Evolutionary conservation across 805 yeast species (phyloP).

Genomic region (Ogataea sp.): DNA sequence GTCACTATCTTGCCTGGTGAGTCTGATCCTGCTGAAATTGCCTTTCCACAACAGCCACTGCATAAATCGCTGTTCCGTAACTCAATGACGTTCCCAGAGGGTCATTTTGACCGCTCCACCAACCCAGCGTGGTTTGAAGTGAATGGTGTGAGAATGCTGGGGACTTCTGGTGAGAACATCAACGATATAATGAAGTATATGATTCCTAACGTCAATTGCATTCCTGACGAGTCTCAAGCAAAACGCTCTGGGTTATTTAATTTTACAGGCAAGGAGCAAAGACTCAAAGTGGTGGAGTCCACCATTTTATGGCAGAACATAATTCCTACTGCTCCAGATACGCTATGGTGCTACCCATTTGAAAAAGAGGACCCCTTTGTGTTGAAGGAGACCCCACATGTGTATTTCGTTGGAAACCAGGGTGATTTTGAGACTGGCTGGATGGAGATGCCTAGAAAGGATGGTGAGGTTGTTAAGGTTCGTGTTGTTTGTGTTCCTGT

Average conservation of each 20-base stretch:
- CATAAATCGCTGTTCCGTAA: conserved; percentile 63
- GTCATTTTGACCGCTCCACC: conserved; percentile 37
- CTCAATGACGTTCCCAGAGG: conserved; percentile 31
- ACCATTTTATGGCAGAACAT: conserved; percentile 79
- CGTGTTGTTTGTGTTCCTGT: conserved; percentile 62
- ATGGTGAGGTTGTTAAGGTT: conserved; percentile 24
- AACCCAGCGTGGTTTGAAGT: conserved; percentile 72
- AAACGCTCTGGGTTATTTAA: too few species aligned
- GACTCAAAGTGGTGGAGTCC: conserved; percentile 53
- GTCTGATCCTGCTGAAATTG: conserved; percentile 74
- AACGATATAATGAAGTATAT: conserved; percentile 68
- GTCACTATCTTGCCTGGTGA: conserved; percentile 80
- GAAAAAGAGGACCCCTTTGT: conserved; percentile 72
- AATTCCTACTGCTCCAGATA: conserved; percentile 95
- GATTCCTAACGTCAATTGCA: conserved; percentile 33
- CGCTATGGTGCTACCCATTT: conserved; percentile 84
- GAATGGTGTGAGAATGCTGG: conserved; percentile 50
- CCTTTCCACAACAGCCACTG: conserved; percentile 87
- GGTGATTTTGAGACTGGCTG: conserved; percentile 43
- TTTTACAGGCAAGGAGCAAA: conserved; percentile 43
- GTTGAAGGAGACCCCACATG: conserved; percentile 74
- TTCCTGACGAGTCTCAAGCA: too few species aligned
- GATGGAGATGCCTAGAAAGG: conserved; percentile 27
- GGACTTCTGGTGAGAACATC: conserved; percentile 80
- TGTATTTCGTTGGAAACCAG: conserved; percentile 84